Conservation (phyloP, 352 stramenopile species). For the Phytophthora europaea region DNA sequence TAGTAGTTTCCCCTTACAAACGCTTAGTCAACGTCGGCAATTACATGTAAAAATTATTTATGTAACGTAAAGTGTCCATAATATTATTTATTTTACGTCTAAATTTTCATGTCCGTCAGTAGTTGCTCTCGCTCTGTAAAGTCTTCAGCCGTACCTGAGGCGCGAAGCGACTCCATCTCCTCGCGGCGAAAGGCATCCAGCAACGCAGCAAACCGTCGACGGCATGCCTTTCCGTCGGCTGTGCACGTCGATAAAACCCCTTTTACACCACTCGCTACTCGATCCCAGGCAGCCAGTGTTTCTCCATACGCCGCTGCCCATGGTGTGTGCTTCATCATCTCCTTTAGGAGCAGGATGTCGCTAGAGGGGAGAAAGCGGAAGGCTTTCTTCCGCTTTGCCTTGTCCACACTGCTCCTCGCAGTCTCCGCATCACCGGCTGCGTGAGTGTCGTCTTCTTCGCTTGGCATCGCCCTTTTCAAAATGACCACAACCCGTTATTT, state of each 20-base stretch:
- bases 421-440: not conserved
- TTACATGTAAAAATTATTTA: no score
- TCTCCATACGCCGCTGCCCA: conserved; percentile 11
- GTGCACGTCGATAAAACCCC: not conserved
- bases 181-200: conserved; percentile 2
- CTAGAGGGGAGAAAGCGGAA: conserved; percentile 4
- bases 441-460: not conserved
- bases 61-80: no score
- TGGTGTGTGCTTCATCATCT: not conserved
- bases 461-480: not conserved
- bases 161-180: conserved; percentile 12
- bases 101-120: not conserved
- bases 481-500: conserved; percentile 1
- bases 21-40: no score
- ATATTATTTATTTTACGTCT: no score
- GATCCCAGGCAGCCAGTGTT: not conserved
- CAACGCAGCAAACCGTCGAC: not conserved
- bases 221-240: conserved; percentile 1
- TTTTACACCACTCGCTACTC: not conserved
- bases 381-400: conserved; percentile 5
- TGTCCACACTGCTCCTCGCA: not conserved
- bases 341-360: conserved; percentile 1
- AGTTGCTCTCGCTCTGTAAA: conserved; percentile 8
- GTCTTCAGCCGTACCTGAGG: conserved; percentile 6
- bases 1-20: no score